A percentile compares a stretch with the other conserved stretches of the same genome.
Conservation (phyloP, 2,329 filamentous ascomycete genomes). For the Septoria petroselini region DNA sequence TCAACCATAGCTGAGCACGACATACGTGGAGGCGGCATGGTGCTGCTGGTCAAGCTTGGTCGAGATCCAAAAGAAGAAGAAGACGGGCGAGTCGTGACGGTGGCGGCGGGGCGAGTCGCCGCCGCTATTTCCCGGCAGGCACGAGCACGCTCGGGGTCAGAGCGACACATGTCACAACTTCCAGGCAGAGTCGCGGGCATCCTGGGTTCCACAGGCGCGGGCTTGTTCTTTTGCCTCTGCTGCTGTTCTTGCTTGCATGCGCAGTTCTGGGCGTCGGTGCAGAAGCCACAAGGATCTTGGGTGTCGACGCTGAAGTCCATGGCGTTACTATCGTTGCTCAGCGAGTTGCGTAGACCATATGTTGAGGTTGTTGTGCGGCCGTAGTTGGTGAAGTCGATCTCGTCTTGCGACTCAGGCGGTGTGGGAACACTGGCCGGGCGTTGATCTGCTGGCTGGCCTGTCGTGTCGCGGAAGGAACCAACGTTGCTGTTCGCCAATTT, state of each 20-base stretch:
- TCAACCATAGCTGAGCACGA: constrained; percentile 27
- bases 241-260: constrained; percentile 26
- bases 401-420: constrained; percentile 24
- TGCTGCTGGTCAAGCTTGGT: constrained; percentile 6
- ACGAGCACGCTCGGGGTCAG: constrained; percentile 30
- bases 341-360: constrained; percentile 13
- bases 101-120: constrained; percentile 6
- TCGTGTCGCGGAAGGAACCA: background rate
- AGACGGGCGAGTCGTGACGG: constrained; percentile 11
- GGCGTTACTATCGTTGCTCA: constrained; percentile 23
- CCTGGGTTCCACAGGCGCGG: constrained; percentile 11
- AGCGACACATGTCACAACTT: constrained; percentile 32
- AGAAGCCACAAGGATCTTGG: constrained; percentile 34
- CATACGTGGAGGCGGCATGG: constrained; percentile 21
- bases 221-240: constrained; percentile 6
- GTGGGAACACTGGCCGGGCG: constrained; percentile 8
- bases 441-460: constrained; percentile 1
- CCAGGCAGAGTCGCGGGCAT: constrained; percentile 26
- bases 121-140: constrained; percentile 30
- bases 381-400: constrained; percentile 30
- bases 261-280: constrained; percentile 31
- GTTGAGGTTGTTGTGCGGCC: constrained; percentile 12
- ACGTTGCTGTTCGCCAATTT: background rate
- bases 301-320: constrained; percentile 24
- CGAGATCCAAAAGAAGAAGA: background rate